Percentiles rank a stretch among this genome's conserved stretches.
phyloP scores from a whole-genome alignment of 202 grass and related monocot species.

The Elaeis oleifera region DNA sequence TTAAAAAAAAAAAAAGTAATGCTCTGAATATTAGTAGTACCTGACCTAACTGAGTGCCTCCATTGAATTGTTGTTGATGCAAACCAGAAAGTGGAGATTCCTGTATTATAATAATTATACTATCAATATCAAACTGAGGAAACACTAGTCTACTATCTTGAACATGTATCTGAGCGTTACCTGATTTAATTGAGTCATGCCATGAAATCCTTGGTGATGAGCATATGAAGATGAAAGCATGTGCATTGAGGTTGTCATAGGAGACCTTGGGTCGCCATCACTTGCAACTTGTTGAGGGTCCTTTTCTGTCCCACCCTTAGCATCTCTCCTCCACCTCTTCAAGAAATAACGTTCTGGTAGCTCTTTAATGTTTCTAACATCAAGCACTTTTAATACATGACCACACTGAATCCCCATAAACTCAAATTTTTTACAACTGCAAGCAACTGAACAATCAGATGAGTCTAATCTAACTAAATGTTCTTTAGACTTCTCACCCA shows the following conservation, averaged over 20 bases:
- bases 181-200: slow-evolving; percentile 15
- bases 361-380: no score
- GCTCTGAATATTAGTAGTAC: neutral
- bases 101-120: neutral
- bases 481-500: no score
- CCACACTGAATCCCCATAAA: no score
- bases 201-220: slow-evolving; percentile 11
- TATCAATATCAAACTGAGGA: neutral
- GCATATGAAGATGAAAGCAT: neutral
- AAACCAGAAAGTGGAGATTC: slow-evolving; percentile 10
- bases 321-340: neutral
- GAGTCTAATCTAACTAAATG: no score
- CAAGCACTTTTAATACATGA: no score
- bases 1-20: neutral
- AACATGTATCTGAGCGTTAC: slow-evolving; percentile 1
- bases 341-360: no score
- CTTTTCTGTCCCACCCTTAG: neutral
- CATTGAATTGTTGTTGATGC: slow-evolving; percentile 12
- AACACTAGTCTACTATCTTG: neutral
- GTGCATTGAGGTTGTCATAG: neutral
- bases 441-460: no score
- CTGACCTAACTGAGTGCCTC: slow-evolving; percentile 2
- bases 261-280: slow-evolving; percentile 1
- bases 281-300: slow-evolving; percentile 2
- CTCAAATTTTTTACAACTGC: no score